Conservation (phyloP, 768 basidiomycete species). For the Astraeus odoratus region DNA sequence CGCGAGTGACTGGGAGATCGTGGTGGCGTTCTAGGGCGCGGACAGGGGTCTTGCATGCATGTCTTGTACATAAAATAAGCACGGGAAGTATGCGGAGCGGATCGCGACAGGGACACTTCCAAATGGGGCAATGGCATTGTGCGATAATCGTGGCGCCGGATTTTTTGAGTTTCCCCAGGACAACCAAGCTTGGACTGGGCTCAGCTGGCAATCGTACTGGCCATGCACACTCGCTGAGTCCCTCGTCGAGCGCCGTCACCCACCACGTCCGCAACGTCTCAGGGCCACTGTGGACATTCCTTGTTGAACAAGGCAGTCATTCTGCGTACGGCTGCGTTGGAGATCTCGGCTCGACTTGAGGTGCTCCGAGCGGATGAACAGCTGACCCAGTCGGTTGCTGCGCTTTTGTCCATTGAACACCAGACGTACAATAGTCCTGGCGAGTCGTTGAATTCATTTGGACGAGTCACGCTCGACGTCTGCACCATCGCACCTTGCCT, state of each 20-base stretch:
- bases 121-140: background rate
- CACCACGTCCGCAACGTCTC: background rate
- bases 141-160: background rate
- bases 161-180: background rate
- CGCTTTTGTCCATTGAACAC: background rate
- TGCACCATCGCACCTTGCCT: background rate
- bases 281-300: background rate
- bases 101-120: too few species aligned
- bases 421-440: too few species aligned
- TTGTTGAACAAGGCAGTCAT: too few species aligned
- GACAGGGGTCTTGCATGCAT: background rate
- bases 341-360: background rate
- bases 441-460: background rate
- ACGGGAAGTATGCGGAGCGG: too few species aligned
- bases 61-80: too few species aligned
- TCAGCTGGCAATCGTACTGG: background rate
- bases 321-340: too few species aligned
- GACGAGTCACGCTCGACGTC: background rate
- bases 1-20: conserved; percentile 59
- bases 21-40: conserved; percentile 19
- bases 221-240: background rate
- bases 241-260: too few species aligned
- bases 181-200: background rate
- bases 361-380: background rate
- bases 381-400: background rate